phyloP scores from a whole-genome alignment of 306 rosid species.

The Myrica gale region DNA sequence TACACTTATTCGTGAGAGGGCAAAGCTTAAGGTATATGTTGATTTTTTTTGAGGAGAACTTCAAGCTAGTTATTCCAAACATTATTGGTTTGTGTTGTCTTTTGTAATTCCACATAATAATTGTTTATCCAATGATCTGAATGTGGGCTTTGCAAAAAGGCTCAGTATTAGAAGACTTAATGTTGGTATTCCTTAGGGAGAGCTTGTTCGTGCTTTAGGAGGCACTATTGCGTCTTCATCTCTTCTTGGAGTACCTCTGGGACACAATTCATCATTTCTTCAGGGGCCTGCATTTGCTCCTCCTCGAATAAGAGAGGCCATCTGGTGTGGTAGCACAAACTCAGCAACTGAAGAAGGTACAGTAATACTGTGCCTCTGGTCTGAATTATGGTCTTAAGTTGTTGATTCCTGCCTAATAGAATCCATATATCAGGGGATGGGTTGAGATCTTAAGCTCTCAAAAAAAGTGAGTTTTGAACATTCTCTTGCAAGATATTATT shows the following conservation, averaged over 20 bases:
- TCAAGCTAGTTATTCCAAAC: background rate
- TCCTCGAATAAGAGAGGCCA: conserved; percentile 94
- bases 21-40: conserved; percentile 74
- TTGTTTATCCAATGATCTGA: conserved; percentile 5
- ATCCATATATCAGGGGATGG: background rate
- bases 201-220: conserved; percentile 90
- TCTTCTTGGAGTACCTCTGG: conserved; percentile 91
- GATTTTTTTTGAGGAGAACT: background rate
- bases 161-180: background rate
- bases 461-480: background rate
- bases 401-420: background rate
- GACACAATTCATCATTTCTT: conserved; percentile 95
- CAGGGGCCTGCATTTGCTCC: conserved; percentile 99
- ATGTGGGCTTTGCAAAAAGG: conserved; percentile 14
- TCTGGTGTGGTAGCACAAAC: conserved; percentile 98
- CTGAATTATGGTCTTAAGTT: background rate
- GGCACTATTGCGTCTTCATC: conserved; percentile 76
- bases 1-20: conserved; percentile 92
- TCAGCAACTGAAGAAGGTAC: conserved; percentile 90
- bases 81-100: background rate
- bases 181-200: conserved; percentile 55
- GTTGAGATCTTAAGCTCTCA: conserved; percentile 15
- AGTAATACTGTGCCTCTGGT: conserved; percentile 15
- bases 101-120: background rate
- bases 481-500: background rate